Base-by-base conservation (phyloP, 2,329 filamentous ascomycete genomes). In the Biscogniauxia sp. region DNA sequence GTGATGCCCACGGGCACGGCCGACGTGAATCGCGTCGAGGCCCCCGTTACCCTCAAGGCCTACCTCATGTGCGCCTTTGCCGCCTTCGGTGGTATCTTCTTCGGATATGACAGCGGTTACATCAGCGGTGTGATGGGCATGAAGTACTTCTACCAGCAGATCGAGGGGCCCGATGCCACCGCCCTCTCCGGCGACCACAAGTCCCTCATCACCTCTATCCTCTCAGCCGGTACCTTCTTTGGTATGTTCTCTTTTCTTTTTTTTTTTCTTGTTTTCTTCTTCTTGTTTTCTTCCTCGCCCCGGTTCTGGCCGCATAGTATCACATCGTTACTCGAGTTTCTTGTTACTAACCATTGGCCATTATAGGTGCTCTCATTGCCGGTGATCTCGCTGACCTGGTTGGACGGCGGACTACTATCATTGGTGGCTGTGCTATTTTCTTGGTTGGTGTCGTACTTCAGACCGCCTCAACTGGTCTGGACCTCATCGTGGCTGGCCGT, bases 141-240 rank as follows among this genome's bases (percentile, higher is more conserved):
- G 75, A 23, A 64, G n/a, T 72, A 69, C 61, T 75, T 77, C 69
- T 72, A 74, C 64, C 57, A 69, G 32, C 54, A 65, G 7, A 70
- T 74, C 53, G 71, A 73, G 53, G 71, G 80, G 61, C 63, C 70
- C 26, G 74, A 66, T 53, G 70, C 68, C 28, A 67, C 62, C 0
- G 62, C 61, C 7, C 70, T 86, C 32, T 67, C 64, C 45, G 74
- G 80, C 51, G 74, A 74, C 64, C 70, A 84, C 72, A 76, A 76
- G 61, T 84, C 83, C 6, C 80, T 86, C 50, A 85, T 93, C 72
- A 87, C 87, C 72, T 92, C 89, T 20, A 92, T 94, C 68, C 84
- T 94, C 58, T 93, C 91, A 41, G 85, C 82, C 72, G 85, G 87
- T 75, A 92, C 90, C 69, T 94, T 93, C 82, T 89, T 92, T 63